Evolutionary conservation across 768 basidiomycete species (phyloP).

Genomic region (Termitomyces titanicus): DNA sequence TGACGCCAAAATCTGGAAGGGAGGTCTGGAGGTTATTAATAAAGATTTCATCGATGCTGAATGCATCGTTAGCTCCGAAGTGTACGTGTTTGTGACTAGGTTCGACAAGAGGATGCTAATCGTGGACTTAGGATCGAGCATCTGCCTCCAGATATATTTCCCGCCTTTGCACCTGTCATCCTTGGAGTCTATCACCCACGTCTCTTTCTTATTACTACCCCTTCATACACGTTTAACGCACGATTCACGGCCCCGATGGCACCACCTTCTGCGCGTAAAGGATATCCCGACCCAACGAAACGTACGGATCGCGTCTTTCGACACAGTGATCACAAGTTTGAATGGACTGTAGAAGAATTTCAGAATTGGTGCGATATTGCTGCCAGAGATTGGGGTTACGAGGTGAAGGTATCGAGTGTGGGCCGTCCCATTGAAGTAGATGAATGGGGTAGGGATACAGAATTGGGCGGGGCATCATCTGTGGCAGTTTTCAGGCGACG

Average conservation of each 20-base stretch:
- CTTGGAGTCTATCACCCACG: slow-evolving; percentile 78
- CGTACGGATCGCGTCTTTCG: slow-evolving; percentile 75
- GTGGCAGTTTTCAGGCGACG: slow-evolving; percentile 59
- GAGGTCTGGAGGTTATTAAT: slow-evolving; percentile 67
- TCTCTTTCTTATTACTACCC: slow-evolving; percentile 77
- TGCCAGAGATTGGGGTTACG: slow-evolving; percentile 71
- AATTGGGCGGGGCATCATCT: slow-evolving; percentile 63
- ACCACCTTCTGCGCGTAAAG: slow-evolving; percentile 40
- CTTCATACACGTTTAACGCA: slow-evolving; percentile 79
- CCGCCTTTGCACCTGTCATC: slow-evolving; percentile 63
- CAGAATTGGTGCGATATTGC: slow-evolving; percentile 50
- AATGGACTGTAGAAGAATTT: slow-evolving; percentile 83
- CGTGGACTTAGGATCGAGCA: slow-evolving; percentile 68
- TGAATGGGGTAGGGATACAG: slow-evolving; percentile 67
- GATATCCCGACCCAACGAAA: slow-evolving; percentile 70
- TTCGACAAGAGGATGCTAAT: neutral
- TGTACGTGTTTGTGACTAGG: slow-evolving; percentile 46
- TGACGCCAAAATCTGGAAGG: slow-evolving; percentile 67
- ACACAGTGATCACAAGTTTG: slow-evolving; percentile 84
- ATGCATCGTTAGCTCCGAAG: slow-evolving; percentile 77
- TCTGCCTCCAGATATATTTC: slow-evolving; percentile 53
- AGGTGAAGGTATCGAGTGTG: slow-evolving; percentile 53
- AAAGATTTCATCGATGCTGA: slow-evolving; percentile 59
- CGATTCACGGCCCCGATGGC: slow-evolving; percentile 61
- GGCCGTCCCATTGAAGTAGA: slow-evolving; percentile 60